A percentile compares a stretch with the other conserved stretches of the same genome.
phyloP scores from a whole-genome alignment of 371 early-diverging fungal species.

The Mucor sp. region DNA sequence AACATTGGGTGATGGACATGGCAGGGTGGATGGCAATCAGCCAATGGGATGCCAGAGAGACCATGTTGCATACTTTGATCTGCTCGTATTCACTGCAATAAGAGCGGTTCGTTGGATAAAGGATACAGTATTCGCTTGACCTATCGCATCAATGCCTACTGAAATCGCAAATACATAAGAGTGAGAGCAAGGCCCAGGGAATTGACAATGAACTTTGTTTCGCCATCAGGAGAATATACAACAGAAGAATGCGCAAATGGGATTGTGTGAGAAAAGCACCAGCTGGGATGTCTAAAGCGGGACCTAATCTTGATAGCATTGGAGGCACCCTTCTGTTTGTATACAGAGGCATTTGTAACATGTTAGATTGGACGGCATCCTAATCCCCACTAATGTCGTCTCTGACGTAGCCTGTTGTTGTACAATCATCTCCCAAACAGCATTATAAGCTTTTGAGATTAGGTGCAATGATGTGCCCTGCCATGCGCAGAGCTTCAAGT shows the following conservation, averaged over 20 bases:
- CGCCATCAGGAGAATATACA: too few species aligned
- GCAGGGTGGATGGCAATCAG: too few species aligned
- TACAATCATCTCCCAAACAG: not conserved
- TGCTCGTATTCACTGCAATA: not conserved
- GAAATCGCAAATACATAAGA: too few species aligned
- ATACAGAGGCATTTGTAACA: not conserved
- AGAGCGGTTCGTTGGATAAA: not conserved
- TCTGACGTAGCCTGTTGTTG: conserved; percentile 5
- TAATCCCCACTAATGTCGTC: not conserved
- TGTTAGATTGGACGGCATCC: not conserved
- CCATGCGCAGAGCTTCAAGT: not conserved
- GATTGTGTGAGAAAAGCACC: too few species aligned
- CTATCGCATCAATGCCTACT: too few species aligned
- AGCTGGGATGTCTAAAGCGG: too few species aligned
- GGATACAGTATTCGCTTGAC: too few species aligned
- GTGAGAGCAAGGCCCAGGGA: too few species aligned
- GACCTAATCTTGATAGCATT: too few species aligned
- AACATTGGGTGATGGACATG: not conserved
- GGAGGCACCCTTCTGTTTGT: not conserved
- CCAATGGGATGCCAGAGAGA: not conserved
- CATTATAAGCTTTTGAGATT: not conserved
- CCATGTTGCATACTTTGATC: not conserved
- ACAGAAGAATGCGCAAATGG: too few species aligned
- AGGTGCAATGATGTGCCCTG: not conserved
- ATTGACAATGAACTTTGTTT: too few species aligned